Percentiles rank a stretch among this genome's conserved stretches.
Conservation (phyloP, 2,329 filamentous ascomycete genomes). For the Magnaporthales sp. region DNA sequence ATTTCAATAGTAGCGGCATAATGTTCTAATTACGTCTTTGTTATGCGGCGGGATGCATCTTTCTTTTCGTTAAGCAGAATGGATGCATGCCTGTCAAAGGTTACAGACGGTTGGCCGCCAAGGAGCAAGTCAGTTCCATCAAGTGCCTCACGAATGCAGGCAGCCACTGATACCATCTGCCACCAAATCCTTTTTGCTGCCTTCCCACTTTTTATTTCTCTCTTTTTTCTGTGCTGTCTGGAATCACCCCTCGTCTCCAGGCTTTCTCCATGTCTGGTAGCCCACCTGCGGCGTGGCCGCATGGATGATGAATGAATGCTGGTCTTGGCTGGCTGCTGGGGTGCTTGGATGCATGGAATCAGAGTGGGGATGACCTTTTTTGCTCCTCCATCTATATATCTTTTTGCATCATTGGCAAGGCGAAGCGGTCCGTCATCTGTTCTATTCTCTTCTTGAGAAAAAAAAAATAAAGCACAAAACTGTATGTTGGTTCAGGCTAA, state of each 20-base stretch:
- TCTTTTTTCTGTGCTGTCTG: not conserved
- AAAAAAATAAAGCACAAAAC: not conserved
- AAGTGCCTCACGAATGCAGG: not conserved
- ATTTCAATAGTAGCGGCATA: not conserved
- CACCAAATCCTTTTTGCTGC: not conserved
- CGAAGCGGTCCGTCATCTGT: not conserved
- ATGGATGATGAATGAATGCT: not conserved
- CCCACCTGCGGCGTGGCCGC: not conserved
- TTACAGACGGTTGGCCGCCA: not conserved
- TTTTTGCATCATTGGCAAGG: not conserved
- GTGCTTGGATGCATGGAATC: not conserved
- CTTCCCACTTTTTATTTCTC: not conserved
- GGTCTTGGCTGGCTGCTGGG: too few relatives aligned
- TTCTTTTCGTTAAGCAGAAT: not conserved
- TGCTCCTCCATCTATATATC: not conserved
- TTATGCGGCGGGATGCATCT: not conserved
- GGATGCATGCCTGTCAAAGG: not conserved
- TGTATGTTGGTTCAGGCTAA: not conserved
- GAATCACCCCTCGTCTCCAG: not conserved
- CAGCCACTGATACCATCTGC: not conserved
- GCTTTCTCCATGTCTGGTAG: not conserved
- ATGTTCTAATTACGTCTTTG: not conserved
- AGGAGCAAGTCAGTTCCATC: not conserved
- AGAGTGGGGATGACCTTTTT: not conserved
- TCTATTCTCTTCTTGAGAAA: not conserved